phyloP scores from a whole-genome alignment of 2,329 filamentous ascomycete genomes.

The Diplocarpon mali region DNA sequence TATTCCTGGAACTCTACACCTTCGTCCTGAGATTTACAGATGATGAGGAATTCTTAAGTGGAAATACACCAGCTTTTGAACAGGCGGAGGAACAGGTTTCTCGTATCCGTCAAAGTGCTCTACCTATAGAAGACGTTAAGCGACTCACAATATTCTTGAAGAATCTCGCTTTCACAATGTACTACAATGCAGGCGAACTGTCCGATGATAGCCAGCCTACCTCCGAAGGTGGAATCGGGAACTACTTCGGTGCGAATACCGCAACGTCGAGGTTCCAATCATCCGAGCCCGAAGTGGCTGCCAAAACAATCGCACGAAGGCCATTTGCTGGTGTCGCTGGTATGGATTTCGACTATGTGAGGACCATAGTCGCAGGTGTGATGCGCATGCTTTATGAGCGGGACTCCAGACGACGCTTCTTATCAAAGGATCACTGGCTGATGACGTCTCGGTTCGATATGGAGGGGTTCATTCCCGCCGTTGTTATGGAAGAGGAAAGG shows the following conservation, averaged over 20 bases:
- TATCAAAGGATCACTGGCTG: conserved; percentile 80
- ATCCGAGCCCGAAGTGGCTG: conserved; percentile 7
- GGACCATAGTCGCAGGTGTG: conserved; percentile 66
- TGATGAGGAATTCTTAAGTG: conserved; percentile 85
- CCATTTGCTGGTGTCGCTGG: conserved; percentile 54
- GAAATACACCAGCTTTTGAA: conserved; percentile 33
- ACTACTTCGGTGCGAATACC: conserved; percentile 32
- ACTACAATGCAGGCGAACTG: conserved; percentile 68
- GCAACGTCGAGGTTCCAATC: conserved; percentile 13
- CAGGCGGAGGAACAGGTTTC: conserved; percentile 33
- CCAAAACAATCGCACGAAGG: conserved; percentile 22
- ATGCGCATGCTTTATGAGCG: conserved; percentile 85
- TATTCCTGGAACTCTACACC: conserved; percentile 90
- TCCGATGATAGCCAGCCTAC: conserved; percentile 31
- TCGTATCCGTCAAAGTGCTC: conserved; percentile 49
- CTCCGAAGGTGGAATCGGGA: conserved; percentile 32
- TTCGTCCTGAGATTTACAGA: conserved; percentile 90
- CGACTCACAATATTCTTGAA: conserved; percentile 75
- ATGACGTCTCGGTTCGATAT: conserved; percentile 86
- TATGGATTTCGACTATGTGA: conserved; percentile 67
- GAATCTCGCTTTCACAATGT: conserved; percentile 78
- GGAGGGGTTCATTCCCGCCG: conserved; percentile 73
- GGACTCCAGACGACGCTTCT: conserved; percentile 77
- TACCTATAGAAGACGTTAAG: conserved; percentile 61
- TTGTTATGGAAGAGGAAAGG: conserved; percentile 79